These are phyloP conservation scores for Lepiota venenata DNA, from an alignment of 768 basidiomycete genomes.

Conservation along the genomic window DNA sequence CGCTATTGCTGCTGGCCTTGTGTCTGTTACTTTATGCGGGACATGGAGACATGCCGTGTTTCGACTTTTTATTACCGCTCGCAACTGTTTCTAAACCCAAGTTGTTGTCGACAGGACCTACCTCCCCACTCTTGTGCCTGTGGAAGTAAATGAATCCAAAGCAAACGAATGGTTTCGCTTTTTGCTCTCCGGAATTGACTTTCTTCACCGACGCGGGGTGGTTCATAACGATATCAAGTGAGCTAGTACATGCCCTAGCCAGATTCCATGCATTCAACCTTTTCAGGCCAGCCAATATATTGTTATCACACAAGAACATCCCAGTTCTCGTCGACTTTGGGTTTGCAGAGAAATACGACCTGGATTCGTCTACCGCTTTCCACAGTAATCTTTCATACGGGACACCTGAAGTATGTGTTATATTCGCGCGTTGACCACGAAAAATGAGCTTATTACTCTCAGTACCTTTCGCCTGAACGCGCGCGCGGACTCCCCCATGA, in stretches of 20 bases:
- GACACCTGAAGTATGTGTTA: constrained; percentile 73
- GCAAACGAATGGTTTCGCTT: constrained; percentile 81
- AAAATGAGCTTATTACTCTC: constrained; percentile 1
- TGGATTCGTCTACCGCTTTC: constrained; percentile 61
- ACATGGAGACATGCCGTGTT: neutral
- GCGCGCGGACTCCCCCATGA: constrained; percentile 88
- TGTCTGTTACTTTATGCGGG: neutral
- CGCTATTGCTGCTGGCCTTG: neutral
- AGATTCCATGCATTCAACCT: neutral
- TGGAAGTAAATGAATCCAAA: constrained; percentile 77
- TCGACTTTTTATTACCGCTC: constrained; percentile 11
- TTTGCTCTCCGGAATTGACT: constrained; percentile 79
- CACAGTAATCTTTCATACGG: constrained; percentile 84
- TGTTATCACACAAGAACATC: constrained; percentile 72
- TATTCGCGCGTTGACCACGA: neutral
- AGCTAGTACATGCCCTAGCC: constrained; percentile 19
- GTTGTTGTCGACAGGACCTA: constrained; percentile 58
- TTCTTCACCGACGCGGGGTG: constrained; percentile 79
- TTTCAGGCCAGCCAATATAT: constrained; percentile 85
- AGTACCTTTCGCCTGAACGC: constrained; percentile 93
- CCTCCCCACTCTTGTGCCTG: constrained; percentile 83
- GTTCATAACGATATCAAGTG: constrained; percentile 96
- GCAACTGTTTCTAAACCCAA: constrained; percentile 12
- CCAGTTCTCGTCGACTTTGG: constrained; percentile 96
- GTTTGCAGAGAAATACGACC: constrained; percentile 86